phyloP scores from a whole-genome alignment of 495 filamentous ascomycete species.

The Hypoxylon subgilvum region DNA sequence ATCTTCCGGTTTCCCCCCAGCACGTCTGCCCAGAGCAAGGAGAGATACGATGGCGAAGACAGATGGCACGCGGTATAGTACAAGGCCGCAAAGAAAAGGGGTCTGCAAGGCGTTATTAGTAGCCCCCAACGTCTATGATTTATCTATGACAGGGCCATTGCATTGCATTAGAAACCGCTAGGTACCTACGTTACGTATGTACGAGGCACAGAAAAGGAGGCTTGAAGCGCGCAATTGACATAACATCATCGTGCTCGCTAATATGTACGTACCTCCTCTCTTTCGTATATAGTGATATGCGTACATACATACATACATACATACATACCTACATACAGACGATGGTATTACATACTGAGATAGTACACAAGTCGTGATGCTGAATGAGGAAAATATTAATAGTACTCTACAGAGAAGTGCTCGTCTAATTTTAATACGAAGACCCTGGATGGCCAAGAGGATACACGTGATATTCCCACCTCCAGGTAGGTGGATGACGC shows the following conservation, averaged over 20 bases:
- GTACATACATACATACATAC: not conserved
- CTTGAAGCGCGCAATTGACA: not conserved
- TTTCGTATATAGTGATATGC: no score
- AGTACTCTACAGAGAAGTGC: no score
- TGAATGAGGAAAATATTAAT: no score
- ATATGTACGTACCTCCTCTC: no score
- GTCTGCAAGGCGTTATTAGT: not conserved
- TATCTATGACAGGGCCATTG: constrained; percentile 23
- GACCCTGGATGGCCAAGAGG: constrained; percentile 14
- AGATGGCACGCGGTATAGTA: not conserved
- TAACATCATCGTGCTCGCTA: constrained; percentile 5
- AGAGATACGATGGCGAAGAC: not conserved
- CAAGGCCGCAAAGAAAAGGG: not conserved
- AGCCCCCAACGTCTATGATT: constrained; percentile 23
- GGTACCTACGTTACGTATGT: no score
- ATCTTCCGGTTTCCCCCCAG: constrained; percentile 1
- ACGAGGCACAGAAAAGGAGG: constrained; percentile 6
- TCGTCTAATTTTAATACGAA: no score
- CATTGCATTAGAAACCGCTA: constrained; percentile 14
- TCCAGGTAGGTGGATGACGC: no score
- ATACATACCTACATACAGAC: not conserved
- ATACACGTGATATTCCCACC: constrained; percentile 35
- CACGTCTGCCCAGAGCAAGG: not conserved
- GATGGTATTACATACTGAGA: no score
- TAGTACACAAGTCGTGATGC: not conserved